Evolutionary conservation across 2,329 filamentous ascomycete species (phyloP).

Genomic region (Sporothrix pallida): DNA sequence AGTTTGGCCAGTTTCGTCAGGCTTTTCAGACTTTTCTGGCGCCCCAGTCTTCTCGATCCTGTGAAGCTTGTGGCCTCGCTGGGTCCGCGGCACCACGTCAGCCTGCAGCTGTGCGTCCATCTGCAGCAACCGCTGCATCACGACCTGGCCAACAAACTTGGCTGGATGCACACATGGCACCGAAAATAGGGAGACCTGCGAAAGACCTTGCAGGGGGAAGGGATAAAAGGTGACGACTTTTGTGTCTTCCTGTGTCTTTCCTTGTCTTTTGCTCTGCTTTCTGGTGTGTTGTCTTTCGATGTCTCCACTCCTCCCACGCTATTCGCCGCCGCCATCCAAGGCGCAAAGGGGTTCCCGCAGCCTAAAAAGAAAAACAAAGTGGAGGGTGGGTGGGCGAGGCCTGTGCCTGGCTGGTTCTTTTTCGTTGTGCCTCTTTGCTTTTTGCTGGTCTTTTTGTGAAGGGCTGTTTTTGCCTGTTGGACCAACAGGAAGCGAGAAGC

Average conservation of each 20-base stretch:
- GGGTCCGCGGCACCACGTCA: slow-evolving; percentile 27
- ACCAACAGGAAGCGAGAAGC: slow-evolving; percentile 19
- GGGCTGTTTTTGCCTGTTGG: slow-evolving; percentile 13
- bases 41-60: not conserved
- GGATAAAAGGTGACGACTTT: slow-evolving; percentile 26
- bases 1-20: too few species aligned
- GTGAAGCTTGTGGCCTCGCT: not conserved
- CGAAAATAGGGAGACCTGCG: slow-evolving; percentile 19
- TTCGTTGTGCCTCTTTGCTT: not conserved
- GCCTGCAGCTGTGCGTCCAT: not conserved
- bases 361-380: slow-evolving; percentile 21
- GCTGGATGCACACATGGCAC: slow-evolving; percentile 21
- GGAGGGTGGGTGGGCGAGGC: not conserved
- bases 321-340: slow-evolving; percentile 1
- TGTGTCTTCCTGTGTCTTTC: not conserved
- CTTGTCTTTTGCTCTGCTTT: not conserved
- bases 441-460: not conserved
- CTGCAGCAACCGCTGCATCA: slow-evolving; percentile 18
- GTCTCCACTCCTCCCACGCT: slow-evolving; percentile 26
- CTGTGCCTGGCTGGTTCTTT: slow-evolving; percentile 19
- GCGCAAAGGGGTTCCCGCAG: slow-evolving; percentile 15
- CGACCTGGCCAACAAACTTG: not conserved
- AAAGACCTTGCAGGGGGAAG: slow-evolving; percentile 22
- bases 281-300: slow-evolving; percentile 25
- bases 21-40: not conserved